Evolutionary conservation across 2,329 filamentous ascomycete genomes (phyloP).

Genomic region (Phyllosticta citriasiana): DNA sequence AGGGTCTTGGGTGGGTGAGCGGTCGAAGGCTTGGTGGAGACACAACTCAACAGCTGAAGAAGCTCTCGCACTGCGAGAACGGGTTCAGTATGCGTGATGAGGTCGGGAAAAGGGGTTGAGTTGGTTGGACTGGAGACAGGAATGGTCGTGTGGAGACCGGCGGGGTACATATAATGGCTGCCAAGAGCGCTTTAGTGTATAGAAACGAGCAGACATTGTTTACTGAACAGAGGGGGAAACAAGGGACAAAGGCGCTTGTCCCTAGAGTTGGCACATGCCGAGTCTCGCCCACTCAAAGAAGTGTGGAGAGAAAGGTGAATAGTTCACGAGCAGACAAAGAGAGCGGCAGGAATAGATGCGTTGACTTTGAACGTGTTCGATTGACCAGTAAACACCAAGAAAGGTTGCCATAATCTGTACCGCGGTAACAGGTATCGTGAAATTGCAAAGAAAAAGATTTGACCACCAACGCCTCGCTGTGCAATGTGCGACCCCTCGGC

Average conservation of each 20-base stretch:
- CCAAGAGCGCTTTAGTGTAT: background rate
- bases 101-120: background rate
- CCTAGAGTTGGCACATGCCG: background rate
- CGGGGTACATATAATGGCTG: background rate
- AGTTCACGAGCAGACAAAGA: too few species aligned
- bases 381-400: background rate
- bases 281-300: background rate
- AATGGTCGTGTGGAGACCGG: background rate
- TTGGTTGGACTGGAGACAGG: background rate
- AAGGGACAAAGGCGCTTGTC: background rate
- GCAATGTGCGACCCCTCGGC: background rate
- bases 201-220: background rate
- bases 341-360: too few species aligned
- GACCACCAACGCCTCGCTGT: conserved; percentile 10
- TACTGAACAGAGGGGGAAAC: background rate
- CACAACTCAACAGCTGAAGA: background rate
- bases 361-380: background rate
- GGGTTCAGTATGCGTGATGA: background rate
- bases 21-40: background rate
- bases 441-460: background rate
- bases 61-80: background rate
- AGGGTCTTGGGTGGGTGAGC: too few species aligned
- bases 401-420: too few species aligned
- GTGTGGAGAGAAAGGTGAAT: background rate
- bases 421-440: background rate